Conservation (phyloP, 352 stramenopile species). For the Globisporangium carolinianum region DNA sequence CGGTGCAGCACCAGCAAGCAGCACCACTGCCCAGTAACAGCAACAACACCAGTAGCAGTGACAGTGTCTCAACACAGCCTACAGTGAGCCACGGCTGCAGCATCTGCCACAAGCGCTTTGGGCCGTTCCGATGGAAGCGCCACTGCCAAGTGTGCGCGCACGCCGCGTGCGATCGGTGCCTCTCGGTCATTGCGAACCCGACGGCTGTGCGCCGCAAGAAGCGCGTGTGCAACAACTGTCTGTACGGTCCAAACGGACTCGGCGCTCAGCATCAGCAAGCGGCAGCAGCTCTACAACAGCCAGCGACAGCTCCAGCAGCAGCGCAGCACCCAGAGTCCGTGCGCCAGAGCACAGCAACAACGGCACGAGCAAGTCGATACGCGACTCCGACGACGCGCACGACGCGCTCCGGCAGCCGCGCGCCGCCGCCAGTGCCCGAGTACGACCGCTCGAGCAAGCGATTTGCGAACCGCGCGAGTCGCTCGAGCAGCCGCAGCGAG, state of each 20-base stretch:
- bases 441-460: constrained; percentile 12
- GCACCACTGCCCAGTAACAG: neutral
- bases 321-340: neutral
- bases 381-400: constrained; percentile 14
- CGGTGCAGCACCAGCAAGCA: neutral
- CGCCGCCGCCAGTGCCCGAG: constrained; percentile 8
- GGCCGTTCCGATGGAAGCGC: constrained; percentile 73
- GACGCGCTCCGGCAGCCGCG: constrained; percentile 1
- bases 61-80: neutral
- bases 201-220: constrained; percentile 48
- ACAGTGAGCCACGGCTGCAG: constrained; percentile 18
- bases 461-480: constrained; percentile 6
- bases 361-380: neutral
- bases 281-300: constrained; percentile 1
- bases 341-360: neutral
- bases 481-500: neutral
- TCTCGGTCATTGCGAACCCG: constrained; percentile 55
- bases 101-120: constrained; percentile 55
- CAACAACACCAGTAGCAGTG: neutral
- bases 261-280: constrained; percentile 7
- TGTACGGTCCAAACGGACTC: constrained; percentile 40
- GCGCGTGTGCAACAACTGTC: constrained; percentile 55
- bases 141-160: constrained; percentile 53
- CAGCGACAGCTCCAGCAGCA: neutral
- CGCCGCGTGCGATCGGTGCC: constrained; percentile 54